phyloP scores from a whole-genome alignment of 306 rosid species.

The Rosa rugosa region DNA sequence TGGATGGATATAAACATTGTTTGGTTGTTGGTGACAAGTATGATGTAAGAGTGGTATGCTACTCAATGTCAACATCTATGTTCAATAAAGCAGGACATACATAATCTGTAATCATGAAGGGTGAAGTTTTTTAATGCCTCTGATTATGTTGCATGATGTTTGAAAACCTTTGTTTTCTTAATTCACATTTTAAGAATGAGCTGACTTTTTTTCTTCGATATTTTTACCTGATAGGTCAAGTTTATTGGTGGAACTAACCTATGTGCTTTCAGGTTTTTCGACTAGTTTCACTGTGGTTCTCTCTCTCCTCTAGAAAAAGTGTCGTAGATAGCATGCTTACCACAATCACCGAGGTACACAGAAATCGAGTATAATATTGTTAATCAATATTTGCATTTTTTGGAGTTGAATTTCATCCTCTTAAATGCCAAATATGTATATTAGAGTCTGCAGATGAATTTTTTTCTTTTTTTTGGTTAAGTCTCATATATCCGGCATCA shows the following conservation, averaged over 20 bases:
- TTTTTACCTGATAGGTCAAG: neutral
- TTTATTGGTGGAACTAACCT: constrained; percentile 18
- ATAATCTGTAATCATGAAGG: neutral
- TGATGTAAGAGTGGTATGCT: constrained; percentile 92
- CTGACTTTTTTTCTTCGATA: neutral
- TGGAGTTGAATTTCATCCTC: neutral
- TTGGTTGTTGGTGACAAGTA: constrained; percentile 83
- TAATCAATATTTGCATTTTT: neutral
- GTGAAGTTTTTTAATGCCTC: neutral
- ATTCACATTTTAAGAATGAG: neutral
- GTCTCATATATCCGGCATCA: neutral
- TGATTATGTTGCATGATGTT: neutral
- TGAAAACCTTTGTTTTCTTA: neutral
- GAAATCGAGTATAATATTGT: neutral
- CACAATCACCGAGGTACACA: constrained; percentile 66
- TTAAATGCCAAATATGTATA: neutral
- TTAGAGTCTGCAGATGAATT: neutral
- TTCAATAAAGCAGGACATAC: neutral
- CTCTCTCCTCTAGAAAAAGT: constrained; percentile 59
- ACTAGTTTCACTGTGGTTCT: constrained; percentile 85
- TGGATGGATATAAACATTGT: constrained; percentile 83
- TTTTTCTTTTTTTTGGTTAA: neutral
- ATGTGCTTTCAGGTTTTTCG: constrained; percentile 76
- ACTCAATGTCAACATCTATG: constrained; percentile 24
- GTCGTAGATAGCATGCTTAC: constrained; percentile 70